Evolutionary conservation across 768 basidiomycete genomes (phyloP), one percentile per base, ranked within the genome.

Genomic region (Tubosaeta sp.): DNA sequence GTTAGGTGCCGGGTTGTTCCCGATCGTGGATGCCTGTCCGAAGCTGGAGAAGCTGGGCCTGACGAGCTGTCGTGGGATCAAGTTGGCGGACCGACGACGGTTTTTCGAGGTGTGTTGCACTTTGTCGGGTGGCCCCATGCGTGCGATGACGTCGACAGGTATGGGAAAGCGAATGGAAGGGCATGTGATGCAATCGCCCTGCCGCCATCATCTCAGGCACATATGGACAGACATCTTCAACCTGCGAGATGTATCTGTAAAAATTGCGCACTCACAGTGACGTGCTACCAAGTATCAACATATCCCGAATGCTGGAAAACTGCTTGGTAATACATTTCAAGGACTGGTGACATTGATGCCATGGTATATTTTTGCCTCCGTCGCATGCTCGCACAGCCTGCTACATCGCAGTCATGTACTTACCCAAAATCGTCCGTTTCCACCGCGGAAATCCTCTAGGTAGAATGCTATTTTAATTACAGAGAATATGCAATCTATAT

Each of bases 41-140:
- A 70, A 67, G 27, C 69, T 88, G 27, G 66, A 72, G 51, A 76
- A 70, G n/a, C 61, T 88, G 13, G 80, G 86, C 59, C 67, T 88
- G 42, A 87, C 83, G 4, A 81, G 84, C 53, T 88, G 86, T 54
- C 75, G 86, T 47, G 79, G 86, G 5, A 74, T 88, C 48, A 71
- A 61, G 6, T 74, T 86, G 5, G 72, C 72, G 1, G 83, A 86
- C 55, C 71, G 86, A 25, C 74, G 86, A 13, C 76, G 76, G 7
- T 83, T 88, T 58, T 88, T 88, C 58, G 83, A 87, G 72, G 85
- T 46, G 12, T 9, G 29, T 45, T 12, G 26, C 34, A 6, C 9
- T 10, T 5, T 39, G 26, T n/a, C 8, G 31, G 29, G 77, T 42
- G 38, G 9, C 26, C 16, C 14, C 32, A 5, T 16, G 14, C 25